Conservation (phyloP, 441 rosid genomes). For the Melastoma candidum region DNA sequence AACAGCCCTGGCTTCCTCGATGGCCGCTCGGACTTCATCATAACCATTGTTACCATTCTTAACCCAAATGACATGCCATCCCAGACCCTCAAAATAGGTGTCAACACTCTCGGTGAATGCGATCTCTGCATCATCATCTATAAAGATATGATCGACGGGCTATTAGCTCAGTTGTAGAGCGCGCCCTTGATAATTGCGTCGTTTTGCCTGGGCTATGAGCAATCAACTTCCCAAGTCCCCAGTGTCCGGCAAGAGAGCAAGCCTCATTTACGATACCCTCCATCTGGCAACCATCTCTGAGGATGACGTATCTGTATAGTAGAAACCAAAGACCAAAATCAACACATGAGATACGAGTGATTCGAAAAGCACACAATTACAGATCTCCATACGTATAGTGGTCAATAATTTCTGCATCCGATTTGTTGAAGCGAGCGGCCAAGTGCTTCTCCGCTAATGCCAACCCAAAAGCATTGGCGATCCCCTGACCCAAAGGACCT, state of each 20-base stretch:
- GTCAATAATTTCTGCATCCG: conserved; percentile 77
- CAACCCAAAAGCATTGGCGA: conserved; percentile 97
- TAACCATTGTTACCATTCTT: conserved; percentile 91
- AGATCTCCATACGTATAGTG: conserved; percentile 64
- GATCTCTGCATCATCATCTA: conserved; percentile 83
- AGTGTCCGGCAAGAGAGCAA: too few species aligned
- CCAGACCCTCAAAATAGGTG: conserved; percentile 74
- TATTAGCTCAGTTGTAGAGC: conserved; percentile 84
- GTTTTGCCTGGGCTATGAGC: conserved; percentile 39
- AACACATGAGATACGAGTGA: background rate
- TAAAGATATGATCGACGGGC: conserved; percentile 90
- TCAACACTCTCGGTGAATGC: conserved; percentile 85
- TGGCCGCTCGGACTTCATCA: conserved; percentile 91
- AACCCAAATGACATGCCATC: conserved; percentile 17
- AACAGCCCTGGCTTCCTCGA: conserved; percentile 84
- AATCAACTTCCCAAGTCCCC: too few species aligned
- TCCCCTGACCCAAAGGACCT: conserved; percentile 99
- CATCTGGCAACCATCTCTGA: conserved; percentile 60
- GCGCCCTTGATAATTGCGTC: conserved; percentile 81
- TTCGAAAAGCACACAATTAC: background rate
- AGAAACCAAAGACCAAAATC: conserved; percentile 3
- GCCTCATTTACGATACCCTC: too few species aligned
- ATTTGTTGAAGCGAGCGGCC: conserved; percentile 57
- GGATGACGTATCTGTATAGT: conserved; percentile 35
- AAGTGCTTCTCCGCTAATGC: conserved; percentile 61